A percentile compares a stretch with the other conserved stretches of the same genome.
Conservation (phyloP, 139 green algal genomes). For the Chlamydomonas sphaeroides region DNA sequence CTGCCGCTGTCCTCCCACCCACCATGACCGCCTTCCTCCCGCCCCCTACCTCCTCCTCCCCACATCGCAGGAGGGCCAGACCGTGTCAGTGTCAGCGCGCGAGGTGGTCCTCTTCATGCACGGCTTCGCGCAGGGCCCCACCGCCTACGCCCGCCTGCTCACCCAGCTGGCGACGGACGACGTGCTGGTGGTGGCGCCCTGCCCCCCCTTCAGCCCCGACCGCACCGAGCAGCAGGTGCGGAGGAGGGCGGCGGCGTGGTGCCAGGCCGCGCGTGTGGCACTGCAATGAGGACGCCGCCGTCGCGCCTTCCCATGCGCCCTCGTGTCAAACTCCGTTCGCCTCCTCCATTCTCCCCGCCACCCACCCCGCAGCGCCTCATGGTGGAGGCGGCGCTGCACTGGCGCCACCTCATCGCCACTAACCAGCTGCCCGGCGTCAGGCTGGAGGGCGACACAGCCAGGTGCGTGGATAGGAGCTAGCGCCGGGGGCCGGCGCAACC, state of each 20-base stretch:
- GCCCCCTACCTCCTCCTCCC: no score
- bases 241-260: no score
- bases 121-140: constrained; percentile 35
- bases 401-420: neutral
- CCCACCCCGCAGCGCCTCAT: constrained; percentile 11
- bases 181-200: constrained; percentile 30
- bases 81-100: neutral
- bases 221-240: constrained; percentile 24
- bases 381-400: constrained; percentile 25
- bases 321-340: no score
- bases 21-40: no score
- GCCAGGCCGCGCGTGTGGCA: no score
- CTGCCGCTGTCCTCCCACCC: no score
- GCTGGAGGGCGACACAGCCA: neutral
- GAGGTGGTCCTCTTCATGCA: constrained; percentile 44
- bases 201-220: neutral
- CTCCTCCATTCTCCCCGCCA: neutral
- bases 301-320: no score
- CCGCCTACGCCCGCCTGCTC: constrained; percentile 29
- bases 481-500: no score
- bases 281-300: no score
- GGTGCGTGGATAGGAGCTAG: no score
- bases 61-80: neutral
- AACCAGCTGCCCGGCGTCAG: neutral
- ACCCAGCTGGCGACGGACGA: constrained; percentile 2